Percentiles rank a stretch among this genome's conserved stretches.
phyloP scores from a whole-genome alignment of 176 grass and related monocot genomes.

The Echinochloa phyllopogon region DNA sequence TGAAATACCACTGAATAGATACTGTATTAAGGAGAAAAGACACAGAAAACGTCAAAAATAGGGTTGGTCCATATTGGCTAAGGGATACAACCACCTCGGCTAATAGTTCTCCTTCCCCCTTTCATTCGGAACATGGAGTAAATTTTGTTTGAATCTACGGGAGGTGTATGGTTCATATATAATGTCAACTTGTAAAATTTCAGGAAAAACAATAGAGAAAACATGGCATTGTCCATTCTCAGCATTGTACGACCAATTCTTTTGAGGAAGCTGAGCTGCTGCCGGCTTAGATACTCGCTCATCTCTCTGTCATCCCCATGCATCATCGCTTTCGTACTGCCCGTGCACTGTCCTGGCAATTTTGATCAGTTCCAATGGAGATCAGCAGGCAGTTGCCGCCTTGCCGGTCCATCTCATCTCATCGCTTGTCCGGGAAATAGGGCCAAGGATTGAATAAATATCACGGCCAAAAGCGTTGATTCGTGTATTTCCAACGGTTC shows the following conservation, averaged over 20 bases:
- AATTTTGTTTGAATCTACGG: too few species aligned
- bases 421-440: neutral
- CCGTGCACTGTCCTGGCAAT: conserved; percentile 19
- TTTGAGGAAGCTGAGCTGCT: conserved; percentile 4
- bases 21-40: too few species aligned
- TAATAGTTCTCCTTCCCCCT: neutral
- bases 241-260: neutral
- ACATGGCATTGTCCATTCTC: neutral
- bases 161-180: neutral
- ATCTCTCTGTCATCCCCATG: neutral
- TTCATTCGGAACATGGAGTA: neutral
- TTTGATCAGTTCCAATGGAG: conserved; percentile 1
- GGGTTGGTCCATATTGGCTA: too few species aligned
- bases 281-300: neutral
- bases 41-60: too few species aligned
- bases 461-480: neutral
- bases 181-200: neutral
- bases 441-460: neutral
- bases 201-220: neutral
- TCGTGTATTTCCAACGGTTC: neutral
- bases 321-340: conserved; percentile 10
- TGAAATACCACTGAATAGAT: too few species aligned
- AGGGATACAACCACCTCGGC: too few species aligned
- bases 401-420: neutral
- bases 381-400: neutral